Percentiles rank a stretch among this genome's conserved stretches.
Conservation (phyloP, 768 basidiomycete genomes). For the Phylloporus sp. region DNA sequence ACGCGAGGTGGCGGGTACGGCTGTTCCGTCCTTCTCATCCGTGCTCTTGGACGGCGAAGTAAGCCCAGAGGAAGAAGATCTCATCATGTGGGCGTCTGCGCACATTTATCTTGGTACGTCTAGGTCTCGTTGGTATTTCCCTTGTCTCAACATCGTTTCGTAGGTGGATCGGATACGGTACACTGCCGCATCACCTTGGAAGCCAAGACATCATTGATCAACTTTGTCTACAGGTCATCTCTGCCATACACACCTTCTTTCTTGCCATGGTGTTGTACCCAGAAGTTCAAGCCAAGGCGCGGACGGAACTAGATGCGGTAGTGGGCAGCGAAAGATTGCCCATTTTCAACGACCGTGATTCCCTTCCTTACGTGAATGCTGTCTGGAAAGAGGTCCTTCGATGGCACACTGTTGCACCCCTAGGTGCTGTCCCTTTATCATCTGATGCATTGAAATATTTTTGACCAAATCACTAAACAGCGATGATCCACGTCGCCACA, state of each 20-base stretch:
- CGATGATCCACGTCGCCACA: conserved; percentile 10
- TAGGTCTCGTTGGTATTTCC: accelerated
- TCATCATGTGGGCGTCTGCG: conserved; percentile 17
- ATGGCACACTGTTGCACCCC: conserved; percentile 17
- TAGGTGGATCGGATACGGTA: conserved; percentile 2
- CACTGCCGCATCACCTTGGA: background rate
- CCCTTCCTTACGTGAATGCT: conserved; percentile 24
- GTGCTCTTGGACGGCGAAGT: conserved; percentile 8
- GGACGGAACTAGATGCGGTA: conserved; percentile 22
- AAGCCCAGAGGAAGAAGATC: conserved; percentile 14
- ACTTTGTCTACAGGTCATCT: conserved; percentile 4
- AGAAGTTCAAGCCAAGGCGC: conserved; percentile 21
- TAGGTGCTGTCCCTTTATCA: conserved; percentile 25
- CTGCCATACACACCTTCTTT: conserved; percentile 20
- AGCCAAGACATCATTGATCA: conserved; percentile 24
- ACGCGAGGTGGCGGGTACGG: conserved; percentile 13
- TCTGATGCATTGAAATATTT: background rate
- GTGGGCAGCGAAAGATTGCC: conserved; percentile 22
- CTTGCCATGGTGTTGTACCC: conserved; percentile 24
- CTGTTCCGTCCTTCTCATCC: conserved; percentile 18
- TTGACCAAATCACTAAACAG: conserved; percentile 4
- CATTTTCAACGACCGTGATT: conserved; percentile 16
- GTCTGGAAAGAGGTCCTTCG: conserved; percentile 23
- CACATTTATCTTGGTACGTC: conserved; percentile 9
- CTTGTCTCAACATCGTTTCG: background rate